Percentiles rank a stretch among this genome's conserved stretches.
Evolutionary conservation across 2,329 filamentous ascomycete genomes (phyloP).

Genomic region (Calonectria pteridis): DNA sequence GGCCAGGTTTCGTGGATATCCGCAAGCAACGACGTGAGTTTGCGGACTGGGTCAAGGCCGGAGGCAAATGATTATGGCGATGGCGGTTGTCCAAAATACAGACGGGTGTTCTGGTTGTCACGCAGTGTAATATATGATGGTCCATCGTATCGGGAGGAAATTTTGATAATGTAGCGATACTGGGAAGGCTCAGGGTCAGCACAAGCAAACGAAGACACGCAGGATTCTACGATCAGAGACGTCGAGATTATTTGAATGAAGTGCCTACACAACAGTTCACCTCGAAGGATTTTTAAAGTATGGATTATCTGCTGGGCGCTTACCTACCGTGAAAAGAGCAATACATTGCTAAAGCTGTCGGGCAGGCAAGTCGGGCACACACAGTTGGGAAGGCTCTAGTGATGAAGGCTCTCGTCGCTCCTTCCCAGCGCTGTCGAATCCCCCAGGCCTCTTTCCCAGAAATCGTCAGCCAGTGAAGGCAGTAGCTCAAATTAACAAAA

Average conservation of each 20-base stretch:
- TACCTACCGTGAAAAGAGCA: not conserved
- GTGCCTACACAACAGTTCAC: not conserved
- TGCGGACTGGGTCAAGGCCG: conserved; percentile 74
- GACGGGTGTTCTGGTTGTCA: not conserved
- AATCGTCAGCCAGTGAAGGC: not conserved
- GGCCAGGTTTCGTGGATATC: conserved; percentile 90
- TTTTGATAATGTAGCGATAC: not conserved
- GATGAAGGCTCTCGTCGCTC: not conserved
- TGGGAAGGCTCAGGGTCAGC: not conserved
- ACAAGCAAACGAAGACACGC: not conserved
- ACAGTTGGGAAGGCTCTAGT: not conserved
- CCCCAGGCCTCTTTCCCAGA: not conserved
- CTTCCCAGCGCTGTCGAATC: not conserved
- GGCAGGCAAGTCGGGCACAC: not conserved
- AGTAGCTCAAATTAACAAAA: not conserved
- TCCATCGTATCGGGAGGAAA: not conserved
- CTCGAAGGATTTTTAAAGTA: not conserved
- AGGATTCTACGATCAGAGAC: not conserved
- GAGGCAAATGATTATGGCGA: conserved; percentile 35
- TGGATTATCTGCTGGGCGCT: not conserved
- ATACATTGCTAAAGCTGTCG: not conserved
- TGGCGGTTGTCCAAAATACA: not conserved
- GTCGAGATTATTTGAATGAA: too few species aligned
- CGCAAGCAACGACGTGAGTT: conserved; percentile 85
- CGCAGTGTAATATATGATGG: not conserved